Evolutionary conservation across 331 rosid genomes (phyloP), one percentile per base, ranked within the genome.

Genomic region (Rosa hybrid): DNA sequence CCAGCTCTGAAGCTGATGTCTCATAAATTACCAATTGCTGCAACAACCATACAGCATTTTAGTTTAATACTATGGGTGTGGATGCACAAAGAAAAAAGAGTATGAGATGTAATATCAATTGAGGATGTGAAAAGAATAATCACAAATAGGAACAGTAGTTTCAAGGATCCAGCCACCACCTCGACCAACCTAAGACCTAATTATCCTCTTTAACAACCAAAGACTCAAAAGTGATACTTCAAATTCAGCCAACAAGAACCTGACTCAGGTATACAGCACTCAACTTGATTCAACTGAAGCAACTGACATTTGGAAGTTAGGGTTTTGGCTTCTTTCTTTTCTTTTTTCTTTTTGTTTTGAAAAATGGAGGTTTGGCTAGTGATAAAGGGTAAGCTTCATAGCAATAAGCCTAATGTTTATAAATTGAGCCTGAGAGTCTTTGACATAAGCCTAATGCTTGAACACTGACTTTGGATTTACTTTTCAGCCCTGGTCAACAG

Each of bases 1-100:
- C 99, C 71, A 95, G 92, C 81, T 95, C 99, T 50, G 99, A 88
- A 62, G 98, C 90, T 49, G 99, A 95, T 14, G 98, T 93, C 89
- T 95, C 99, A 45, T 95, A 95, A 83, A 95, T 95, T 76, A 95
- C 98, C 82, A 95, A 87, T 95, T 95, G 99, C 99, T 95, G 96
- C 85, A 87, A 85, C 62, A 80, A 62, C 70, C 71, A 85, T 11
- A 51, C 57, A 69, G 44, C 59, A 63, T 79, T 56, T 89, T 76
- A 87, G 74, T 44, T 76, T 71, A 50, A 77, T 39, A 41, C 63
- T 53, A 63, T 30, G 71, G 16, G 18, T 18, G 17, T 12, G 68
- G 14, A 44, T 63, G 54, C 67, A 41, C 62, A 63, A 46, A 27
- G n/a, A 56, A 50, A 48, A 21, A 71, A 50, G 12, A 46, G 70